Conservation (phyloP, 2,329 filamentous ascomycete genomes). For the Claviceps sp. region DNA sequence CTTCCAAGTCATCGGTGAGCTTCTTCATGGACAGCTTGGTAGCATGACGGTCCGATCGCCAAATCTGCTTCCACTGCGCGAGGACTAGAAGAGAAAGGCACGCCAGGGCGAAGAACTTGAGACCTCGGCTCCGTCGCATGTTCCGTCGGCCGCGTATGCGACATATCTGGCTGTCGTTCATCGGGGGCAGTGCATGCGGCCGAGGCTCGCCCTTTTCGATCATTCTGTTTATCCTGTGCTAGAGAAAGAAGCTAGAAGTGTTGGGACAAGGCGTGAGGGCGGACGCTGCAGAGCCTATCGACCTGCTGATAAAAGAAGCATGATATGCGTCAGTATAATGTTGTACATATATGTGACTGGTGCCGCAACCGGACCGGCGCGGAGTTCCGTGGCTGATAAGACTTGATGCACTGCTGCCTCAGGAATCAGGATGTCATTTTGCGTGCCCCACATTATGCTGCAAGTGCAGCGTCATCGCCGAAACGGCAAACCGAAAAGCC, state of each 20-base stretch:
- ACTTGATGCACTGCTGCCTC: not conserved
- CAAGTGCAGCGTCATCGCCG: no score
- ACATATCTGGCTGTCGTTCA: not conserved
- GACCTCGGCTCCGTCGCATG: slow-evolving; percentile 28
- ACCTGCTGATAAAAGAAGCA: not conserved
- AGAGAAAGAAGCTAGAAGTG: no score
- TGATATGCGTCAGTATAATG: no score
- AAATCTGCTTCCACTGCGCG: slow-evolving; percentile 33
- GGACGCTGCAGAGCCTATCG: not conserved
- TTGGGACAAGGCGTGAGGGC: no score
- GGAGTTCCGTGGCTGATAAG: not conserved
- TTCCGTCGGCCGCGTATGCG: slow-evolving; percentile 13
- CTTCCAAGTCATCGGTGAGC: slow-evolving; percentile 39
- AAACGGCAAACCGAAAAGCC: no score
- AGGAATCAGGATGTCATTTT: not conserved
- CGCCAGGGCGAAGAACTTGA: slow-evolving; percentile 30
- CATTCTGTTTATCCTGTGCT: slow-evolving; percentile 9
- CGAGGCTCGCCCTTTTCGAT: slow-evolving; percentile 31
- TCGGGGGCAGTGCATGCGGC: slow-evolving; percentile 25
- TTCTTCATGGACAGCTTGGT: slow-evolving; percentile 35
- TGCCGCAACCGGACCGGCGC: not conserved
- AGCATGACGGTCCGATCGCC: slow-evolving; percentile 12
- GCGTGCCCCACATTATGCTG: no score
- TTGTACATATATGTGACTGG: no score
- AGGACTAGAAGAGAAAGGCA: slow-evolving; percentile 38